Evolutionary conservation across 768 basidiomycete genomes (phyloP), one percentile per base, ranked within the genome.

Genomic region (Pleurotus citrinopileatus): DNA sequence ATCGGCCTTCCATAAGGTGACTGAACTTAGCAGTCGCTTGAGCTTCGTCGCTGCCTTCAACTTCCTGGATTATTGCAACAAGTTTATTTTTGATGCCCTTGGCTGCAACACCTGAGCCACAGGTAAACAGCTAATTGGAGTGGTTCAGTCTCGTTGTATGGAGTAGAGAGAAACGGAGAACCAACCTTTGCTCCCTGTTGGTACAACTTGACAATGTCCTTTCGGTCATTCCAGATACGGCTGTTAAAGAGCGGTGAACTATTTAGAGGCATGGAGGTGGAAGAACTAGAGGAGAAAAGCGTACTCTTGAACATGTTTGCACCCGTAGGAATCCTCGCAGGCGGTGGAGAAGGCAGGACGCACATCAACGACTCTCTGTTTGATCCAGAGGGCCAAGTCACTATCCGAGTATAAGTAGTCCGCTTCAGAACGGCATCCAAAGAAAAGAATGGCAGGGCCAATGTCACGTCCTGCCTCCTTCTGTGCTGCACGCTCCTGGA

Each of bases 401-500:
- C 61, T 65, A 23, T 74, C 70, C 2, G 63, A 57, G 58, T 79
- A 79, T 15, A 79, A 60, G 57, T 67, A 76, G 59, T 80, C 78
- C 43, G 64, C 70, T 8, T 68, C 61, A 3, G 67, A 58, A 6
- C 73, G 63, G 60, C 79, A 80, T 2, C 79, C 78, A 56, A 77
- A 78, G 70, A 78, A 80, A 29, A 79, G 60, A 19, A 77, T 52
- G 44, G 69, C 67, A 55, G 65, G 61, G 3, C 73, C 74, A 6
- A 77, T 72, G 19, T 73, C 65, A 10, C 76, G 61, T 1, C 77
- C 77, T 7, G 73, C 67, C 23, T 64, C 61, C 62, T 73, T 76
- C 61, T 79, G 77, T 47, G 70, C 59, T 17, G 75, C 74, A 4
- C 79, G 71, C 57, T 79, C 79, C 61, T 79, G 78, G 37, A 80